phyloP scores from a whole-genome alignment of 768 basidiomycete species.

The Mrakia frigida region DNA sequence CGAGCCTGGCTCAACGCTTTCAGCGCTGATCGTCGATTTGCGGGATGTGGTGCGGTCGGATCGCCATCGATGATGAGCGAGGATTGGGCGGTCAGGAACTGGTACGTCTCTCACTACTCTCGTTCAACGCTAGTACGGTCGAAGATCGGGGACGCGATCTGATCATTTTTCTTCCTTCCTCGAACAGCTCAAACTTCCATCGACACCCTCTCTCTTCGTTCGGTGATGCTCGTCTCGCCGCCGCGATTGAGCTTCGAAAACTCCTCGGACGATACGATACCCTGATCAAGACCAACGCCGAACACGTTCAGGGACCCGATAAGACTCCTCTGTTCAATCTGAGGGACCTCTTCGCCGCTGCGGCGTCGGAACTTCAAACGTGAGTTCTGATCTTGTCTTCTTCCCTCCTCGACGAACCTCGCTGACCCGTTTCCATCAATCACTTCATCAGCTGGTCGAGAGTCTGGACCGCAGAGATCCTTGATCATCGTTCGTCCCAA shows the following conservation, averaged over 20 bases:
- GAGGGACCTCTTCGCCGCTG: neutral
- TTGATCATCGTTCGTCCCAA: neutral
- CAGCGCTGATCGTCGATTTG: neutral
- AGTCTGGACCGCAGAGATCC: constrained; percentile 6
- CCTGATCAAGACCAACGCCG: neutral
- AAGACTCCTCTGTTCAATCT: neutral
- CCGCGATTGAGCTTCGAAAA: neutral
- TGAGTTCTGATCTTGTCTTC: neutral
- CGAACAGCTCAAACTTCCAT: neutral
- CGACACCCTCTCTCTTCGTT: neutral
- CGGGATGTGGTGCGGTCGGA: neutral
- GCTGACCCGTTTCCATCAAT: neutral
- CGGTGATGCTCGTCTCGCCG: neutral
- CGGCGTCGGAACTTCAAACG: neutral
- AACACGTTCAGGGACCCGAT: neutral
- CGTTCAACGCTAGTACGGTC: too few relatives aligned
- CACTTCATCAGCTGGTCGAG: neutral
- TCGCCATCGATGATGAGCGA: neutral
- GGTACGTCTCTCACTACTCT: too few relatives aligned
- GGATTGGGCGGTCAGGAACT: constrained; percentile 4
- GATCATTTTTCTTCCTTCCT: too few relatives aligned
- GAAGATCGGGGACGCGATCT: too few relatives aligned
- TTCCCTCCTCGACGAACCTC: neutral
- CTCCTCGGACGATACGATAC: neutral
- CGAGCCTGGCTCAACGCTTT: neutral